phyloP scores from a whole-genome alignment of 805 yeast genomes.

The Ascoidea rubescens region DNA sequence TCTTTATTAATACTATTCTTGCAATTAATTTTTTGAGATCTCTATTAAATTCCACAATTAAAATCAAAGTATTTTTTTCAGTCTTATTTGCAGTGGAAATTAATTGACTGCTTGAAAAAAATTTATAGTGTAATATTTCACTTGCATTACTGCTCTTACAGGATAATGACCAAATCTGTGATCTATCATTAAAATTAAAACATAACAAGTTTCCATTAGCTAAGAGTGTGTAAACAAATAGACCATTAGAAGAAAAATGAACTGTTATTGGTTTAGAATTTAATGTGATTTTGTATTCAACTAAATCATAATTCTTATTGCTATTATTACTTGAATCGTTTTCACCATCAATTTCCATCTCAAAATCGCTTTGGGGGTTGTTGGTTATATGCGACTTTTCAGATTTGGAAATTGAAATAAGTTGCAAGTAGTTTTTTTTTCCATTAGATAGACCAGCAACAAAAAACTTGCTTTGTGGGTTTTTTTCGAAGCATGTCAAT shows the following conservation, averaged over 20 bases:
- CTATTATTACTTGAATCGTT: not conserved
- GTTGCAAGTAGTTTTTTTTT: not conserved
- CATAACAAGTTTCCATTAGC: slow-evolving; percentile 1
- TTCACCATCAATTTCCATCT: too few relatives aligned
- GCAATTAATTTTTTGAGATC: not conserved
- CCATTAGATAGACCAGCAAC: slow-evolving; percentile 1
- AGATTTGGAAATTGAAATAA: not conserved
- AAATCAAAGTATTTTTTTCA: not conserved
- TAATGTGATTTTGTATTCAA: slow-evolving; percentile 3
- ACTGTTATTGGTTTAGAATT: not conserved
- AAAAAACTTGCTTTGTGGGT: not conserved
- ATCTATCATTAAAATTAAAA: not conserved
- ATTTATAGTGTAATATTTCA: slow-evolving; percentile 1
- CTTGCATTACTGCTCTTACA: not conserved
- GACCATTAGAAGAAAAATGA: slow-evolving; percentile 4
- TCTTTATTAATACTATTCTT: not conserved
- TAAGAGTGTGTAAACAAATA: slow-evolving; percentile 1
- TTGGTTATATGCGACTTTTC: not conserved
- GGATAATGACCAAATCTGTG: not conserved
- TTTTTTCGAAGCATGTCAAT: slow-evolving; percentile 8
- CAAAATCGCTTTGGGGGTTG: too few relatives aligned
- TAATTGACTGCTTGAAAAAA: not conserved
- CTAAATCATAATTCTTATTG: not conserved
- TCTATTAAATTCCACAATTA: not conserved
- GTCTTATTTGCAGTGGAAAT: not conserved